Conservation (phyloP, 257 asterid genomes). For the Nicotiana knightiana region DNA sequence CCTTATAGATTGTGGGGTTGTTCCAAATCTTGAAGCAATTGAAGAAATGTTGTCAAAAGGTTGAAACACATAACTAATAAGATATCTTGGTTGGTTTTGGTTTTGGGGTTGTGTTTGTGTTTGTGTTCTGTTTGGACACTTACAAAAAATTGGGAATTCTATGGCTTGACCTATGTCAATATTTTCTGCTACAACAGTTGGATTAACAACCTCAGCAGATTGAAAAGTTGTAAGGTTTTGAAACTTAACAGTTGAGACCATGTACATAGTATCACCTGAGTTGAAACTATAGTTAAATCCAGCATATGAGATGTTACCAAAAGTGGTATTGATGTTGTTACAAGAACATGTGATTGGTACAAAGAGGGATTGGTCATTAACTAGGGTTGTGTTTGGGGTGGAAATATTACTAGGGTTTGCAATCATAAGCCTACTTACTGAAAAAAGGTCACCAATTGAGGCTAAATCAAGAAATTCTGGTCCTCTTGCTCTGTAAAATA, state of each 20-base stretch:
- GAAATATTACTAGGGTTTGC: conserved; percentile 67
- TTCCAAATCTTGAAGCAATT: conserved; percentile 45
- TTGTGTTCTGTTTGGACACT: conserved; percentile 46
- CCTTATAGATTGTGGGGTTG: conserved; percentile 34
- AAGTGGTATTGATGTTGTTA: conserved; percentile 40
- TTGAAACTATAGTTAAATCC: conserved; percentile 39
- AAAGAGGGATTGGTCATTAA: conserved; percentile 46
- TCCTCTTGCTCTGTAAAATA: conserved; percentile 49
- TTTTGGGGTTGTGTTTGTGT: conserved; percentile 5
- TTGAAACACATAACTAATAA: conserved; percentile 64
- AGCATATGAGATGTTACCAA: conserved; percentile 54
- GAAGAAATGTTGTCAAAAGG: conserved; percentile 45
- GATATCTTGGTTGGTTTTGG: conserved; percentile 30
- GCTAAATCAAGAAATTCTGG: conserved; percentile 70
- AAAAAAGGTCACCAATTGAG: conserved; percentile 71
- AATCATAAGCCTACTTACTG: conserved; percentile 65
- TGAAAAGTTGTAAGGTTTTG: conserved; percentile 71
- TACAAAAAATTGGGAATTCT: conserved; percentile 72
- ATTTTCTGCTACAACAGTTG: conserved; percentile 30
- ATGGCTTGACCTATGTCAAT: conserved; percentile 31
- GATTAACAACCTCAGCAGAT: conserved; percentile 67
- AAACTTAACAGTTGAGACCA: conserved; percentile 26
- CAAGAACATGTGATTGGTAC: conserved; percentile 76
- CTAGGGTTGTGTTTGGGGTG: conserved; percentile 33
- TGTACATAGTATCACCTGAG: conserved; percentile 43